These are phyloP conservation scores for Medakamo hakoo DNA, from an alignment of 139 green algal species.

Conservation along the genomic window DNA sequence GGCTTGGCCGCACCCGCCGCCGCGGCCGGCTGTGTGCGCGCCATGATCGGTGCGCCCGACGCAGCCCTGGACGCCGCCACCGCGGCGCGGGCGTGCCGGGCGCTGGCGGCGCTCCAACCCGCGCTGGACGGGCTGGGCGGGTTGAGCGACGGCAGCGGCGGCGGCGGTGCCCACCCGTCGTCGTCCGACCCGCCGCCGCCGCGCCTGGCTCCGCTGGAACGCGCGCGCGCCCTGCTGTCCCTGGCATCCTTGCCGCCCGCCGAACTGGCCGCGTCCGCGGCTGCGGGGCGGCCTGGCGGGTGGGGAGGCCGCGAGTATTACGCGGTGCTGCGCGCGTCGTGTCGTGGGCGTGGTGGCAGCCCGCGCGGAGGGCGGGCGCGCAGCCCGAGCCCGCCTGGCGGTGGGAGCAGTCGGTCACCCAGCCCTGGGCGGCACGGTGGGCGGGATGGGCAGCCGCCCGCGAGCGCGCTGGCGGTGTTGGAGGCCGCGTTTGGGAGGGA, in stretches of 20 bases:
- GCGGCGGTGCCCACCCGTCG: too few species aligned
- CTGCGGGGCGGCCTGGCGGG: too few species aligned
- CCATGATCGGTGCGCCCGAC: neutral
- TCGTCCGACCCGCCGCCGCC: too few species aligned
- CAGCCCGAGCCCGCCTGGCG: too few species aligned
- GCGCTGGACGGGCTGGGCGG: neutral
- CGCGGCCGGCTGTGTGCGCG: too few species aligned
- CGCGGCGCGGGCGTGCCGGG: neutral
- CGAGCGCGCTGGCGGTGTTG: neutral
- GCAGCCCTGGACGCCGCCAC: neutral
- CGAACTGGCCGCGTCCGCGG: neutral
- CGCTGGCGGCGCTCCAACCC: neutral
- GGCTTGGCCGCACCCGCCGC: neutral
- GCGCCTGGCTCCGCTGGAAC: neutral
- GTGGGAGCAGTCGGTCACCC: too few species aligned
- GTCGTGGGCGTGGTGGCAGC: too few species aligned
- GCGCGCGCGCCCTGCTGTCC: neutral
- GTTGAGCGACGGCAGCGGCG: too few species aligned
- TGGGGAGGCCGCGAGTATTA: neutral
- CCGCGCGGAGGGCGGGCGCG: too few species aligned
- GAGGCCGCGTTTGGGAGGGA: too few species aligned
- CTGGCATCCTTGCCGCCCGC: neutral
- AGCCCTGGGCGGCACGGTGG: too few species aligned
- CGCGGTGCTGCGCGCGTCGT: neutral
- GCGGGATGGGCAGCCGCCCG: neutral